Evolutionary conservation across 441 rosid species (phyloP), one percentile per base, ranked within the genome.

Genomic region (Gossypium davidsonii): DNA sequence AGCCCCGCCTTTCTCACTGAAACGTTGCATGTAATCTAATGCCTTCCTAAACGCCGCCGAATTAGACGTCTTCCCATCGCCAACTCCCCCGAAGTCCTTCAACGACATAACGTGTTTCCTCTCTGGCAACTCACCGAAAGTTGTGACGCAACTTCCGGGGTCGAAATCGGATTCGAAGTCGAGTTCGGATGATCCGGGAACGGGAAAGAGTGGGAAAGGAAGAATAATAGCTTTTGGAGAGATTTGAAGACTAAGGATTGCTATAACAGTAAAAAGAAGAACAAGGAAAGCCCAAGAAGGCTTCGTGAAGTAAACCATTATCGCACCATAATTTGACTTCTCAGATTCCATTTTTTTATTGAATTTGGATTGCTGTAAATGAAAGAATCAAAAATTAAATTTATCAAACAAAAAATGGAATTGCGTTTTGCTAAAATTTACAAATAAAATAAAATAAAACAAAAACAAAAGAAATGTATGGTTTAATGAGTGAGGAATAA

Each of bases 81-180:
- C 96, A 3, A 92, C 89, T 1, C 97, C 99, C 1, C 99, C 98
- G 79, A 92, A 94, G 25, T 92, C 93, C 37, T 67, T 66, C 39
- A 94, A 74, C 65, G 96, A 92, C 90, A 87, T 84, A 12, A 83
- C 90, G 55, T 82, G 76, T 80, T 81, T 78, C 17, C 91, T 85
- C 74, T 52, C 71, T 17, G 80, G 83, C 57, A 82, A 77, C 59
- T 72, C 68, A 10, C 49, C 75, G 11, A 75, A 77, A 73, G 88
- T 82, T 25, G 81, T 83, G 48, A 73, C 77, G 39, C 95, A 90
- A 67, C 84, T 79, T 17, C 44, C 20, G 56, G 70, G 76, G 74
- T 56, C 75, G 34, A 12, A 73, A 18, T 9, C 15, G 9, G 15
- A 31, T 34, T 0, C 48, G 7, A 37, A 20, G 57, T 4, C 26